A percentile compares a stretch with the other conserved stretches of the same genome.
Conservation (phyloP, 768 basidiomycete species). For the Panus rudis region DNA sequence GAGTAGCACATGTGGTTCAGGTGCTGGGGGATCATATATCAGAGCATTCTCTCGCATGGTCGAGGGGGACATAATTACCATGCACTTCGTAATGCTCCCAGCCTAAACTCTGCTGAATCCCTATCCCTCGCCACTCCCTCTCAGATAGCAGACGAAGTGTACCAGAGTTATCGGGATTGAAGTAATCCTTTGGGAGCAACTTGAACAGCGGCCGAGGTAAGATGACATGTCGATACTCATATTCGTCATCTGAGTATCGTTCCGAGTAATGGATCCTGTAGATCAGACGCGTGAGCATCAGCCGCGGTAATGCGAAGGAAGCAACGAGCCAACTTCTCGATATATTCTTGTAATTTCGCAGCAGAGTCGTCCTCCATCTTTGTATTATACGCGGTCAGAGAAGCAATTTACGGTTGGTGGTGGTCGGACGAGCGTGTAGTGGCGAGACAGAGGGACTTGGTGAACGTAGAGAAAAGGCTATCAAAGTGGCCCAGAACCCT, state of each 20-base stretch:
- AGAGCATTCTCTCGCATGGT: not conserved
- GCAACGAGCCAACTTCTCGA: conserved; percentile 53
- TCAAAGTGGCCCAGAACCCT: no score
- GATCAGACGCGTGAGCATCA: conserved; percentile 9
- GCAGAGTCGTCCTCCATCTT: conserved; percentile 18
- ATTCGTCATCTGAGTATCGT: conserved; percentile 86
- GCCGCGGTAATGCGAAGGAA: not conserved
- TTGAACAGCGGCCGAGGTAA: conserved; percentile 92
- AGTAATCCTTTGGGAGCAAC: conserved; percentile 83
- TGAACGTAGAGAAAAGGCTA: no score
- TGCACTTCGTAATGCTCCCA: conserved; percentile 99
- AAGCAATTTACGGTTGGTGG: no score
- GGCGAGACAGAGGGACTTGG: no score
- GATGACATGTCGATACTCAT: conserved; percentile 96
- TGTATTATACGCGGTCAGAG: no score
- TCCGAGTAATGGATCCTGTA: conserved; percentile 84
- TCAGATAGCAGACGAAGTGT: conserved; percentile 79
- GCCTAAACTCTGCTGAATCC: conserved; percentile 91
- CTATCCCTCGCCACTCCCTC: conserved; percentile 92
- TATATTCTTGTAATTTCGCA: conserved; percentile 57
- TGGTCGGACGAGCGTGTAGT: no score
- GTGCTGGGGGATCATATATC: conserved; percentile 44
- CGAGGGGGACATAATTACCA: conserved; percentile 37
- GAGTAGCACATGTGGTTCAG: conserved; percentile 89
- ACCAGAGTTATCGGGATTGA: conserved; percentile 64